Evolutionary conservation across 2,329 filamentous ascomycete species (phyloP), one percentile per base, ranked within the genome.

Genomic region (Aspergillus tubingensis): DNA sequence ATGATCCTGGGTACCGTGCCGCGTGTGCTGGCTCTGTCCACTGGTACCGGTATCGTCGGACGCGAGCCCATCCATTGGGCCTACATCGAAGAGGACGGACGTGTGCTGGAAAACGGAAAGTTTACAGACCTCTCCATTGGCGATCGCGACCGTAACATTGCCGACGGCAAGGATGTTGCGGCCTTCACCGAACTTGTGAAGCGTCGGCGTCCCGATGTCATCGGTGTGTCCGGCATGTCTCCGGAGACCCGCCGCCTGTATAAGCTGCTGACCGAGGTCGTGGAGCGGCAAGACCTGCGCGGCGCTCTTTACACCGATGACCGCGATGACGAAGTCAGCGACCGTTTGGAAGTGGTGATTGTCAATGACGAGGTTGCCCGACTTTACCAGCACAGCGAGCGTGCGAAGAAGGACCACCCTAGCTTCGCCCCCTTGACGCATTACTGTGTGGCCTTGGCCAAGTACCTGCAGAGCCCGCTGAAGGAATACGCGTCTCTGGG

Each of bases 291-390:
- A 72, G 85, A 89, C 54, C 82, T 99, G 8, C 88, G 88, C 67
- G 90, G 91, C 3, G 86, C 91, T 13, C 86, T 91, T n/a, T 96
- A 91, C 70, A 88, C 92, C 54, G 91, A 96, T 65, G 90, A 94
- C n/a, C 86, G 86, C 27, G 87, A 87, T 58, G 88, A 92, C 62
- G 89, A 90, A 64, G 85, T 88, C 59, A 90, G 83, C 60, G 92
- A 96, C 70, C 86, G 87, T 10, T 82, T 99, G 30, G 94, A 98
- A 61, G 90, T 98, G 8, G 83, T 98, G 30, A 87, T 96, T 57
- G 91, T 97, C 63, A 97, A 98, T 68, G 95, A 99, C 69, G 95
- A 99, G 78, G 92, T 97, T 53, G 95, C 95, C n/a, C 88, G 95
- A 48, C 85, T 98, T 3, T 99, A 97, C 80, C 93, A 97, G 77